These are phyloP conservation scores for Eleusine coracana DNA, from an alignment of 176 grass and related monocot genomes.

Conservation along the genomic window DNA sequence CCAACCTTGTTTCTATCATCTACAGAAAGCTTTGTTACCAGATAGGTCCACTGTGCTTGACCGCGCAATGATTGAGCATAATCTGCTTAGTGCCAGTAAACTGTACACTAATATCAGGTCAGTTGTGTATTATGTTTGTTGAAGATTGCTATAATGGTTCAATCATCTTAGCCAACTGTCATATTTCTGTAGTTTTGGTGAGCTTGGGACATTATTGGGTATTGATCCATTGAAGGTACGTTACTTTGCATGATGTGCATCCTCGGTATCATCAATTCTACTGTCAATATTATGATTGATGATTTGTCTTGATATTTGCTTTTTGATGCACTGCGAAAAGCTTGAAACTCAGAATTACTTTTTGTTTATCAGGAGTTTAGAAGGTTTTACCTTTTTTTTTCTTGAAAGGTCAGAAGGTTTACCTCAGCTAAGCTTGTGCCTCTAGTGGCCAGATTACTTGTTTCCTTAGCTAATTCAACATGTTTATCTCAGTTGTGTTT, in stretches of 20 bases:
- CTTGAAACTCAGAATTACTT: neutral
- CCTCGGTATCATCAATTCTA: neutral
- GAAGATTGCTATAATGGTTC: constrained; percentile 15
- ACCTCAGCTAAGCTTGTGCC: neutral
- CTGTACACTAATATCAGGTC: constrained; percentile 99
- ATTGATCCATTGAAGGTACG: constrained; percentile 92
- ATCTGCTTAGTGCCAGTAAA: constrained; percentile 95
- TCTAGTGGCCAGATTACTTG: neutral
- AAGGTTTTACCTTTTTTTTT: too few relatives aligned
- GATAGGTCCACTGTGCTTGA: constrained; percentile 97
- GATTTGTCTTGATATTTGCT: neutral
- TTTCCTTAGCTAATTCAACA: neutral
- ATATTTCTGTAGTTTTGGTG: constrained; percentile 76
- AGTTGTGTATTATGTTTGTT: neutral
- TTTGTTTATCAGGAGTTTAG: neutral
- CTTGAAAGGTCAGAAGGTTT: neutral
- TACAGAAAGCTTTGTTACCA: constrained; percentile 93
- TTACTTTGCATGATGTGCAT: neutral
- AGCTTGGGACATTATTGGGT: constrained; percentile 91
- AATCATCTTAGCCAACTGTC: constrained; percentile 32
- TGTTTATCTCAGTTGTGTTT: neutral
- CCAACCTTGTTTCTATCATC: constrained; percentile 28
- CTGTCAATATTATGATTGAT: neutral
- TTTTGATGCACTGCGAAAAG: neutral
- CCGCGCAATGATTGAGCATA: constrained; percentile 98